Evolutionary conservation across 2,329 filamentous ascomycete genomes (phyloP).

Genomic region (Biscogniauxia mediterranea): DNA sequence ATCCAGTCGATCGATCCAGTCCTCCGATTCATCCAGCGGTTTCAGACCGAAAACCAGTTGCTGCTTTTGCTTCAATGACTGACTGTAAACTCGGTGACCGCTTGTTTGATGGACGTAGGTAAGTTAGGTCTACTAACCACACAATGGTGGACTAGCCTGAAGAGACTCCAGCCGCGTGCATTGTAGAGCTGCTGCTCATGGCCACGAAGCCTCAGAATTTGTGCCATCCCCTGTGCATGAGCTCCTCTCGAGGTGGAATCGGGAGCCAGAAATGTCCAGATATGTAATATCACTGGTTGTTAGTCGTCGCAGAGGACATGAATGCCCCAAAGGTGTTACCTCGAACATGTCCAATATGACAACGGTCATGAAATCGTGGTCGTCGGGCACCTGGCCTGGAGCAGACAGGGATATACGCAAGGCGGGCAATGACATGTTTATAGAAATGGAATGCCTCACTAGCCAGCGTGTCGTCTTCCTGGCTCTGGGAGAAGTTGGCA

Average conservation of each 20-base stretch:
- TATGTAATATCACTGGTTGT: conserved; percentile 1
- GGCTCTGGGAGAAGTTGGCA: conserved; percentile 33
- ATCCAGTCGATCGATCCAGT: conserved; percentile 33
- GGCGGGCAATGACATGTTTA: conserved; percentile 35
- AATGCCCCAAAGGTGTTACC: conserved; percentile 17
- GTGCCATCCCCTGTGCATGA: conserved; percentile 41
- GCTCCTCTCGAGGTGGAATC: conserved; percentile 25
- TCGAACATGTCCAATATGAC: conserved; percentile 42
- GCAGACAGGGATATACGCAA: conserved; percentile 32
- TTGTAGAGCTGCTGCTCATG: conserved; percentile 34
- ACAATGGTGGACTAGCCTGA: conserved; percentile 39
- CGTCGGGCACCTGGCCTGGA: conserved; percentile 35
- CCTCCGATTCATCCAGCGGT: conserved; percentile 29
- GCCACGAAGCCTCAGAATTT: conserved; percentile 38
- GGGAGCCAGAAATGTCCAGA: conserved; percentile 35
- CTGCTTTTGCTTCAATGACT: conserved; percentile 36
- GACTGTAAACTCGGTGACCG: not conserved
- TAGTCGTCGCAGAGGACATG: not conserved
- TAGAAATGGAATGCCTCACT: conserved; percentile 34
- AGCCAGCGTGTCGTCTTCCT: conserved; percentile 19
- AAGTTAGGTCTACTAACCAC: conserved; percentile 19
- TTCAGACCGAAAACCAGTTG: conserved; percentile 32
- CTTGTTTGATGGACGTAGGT: not conserved
- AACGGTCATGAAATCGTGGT: conserved; percentile 40
- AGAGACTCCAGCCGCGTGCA: conserved; percentile 39